Conservation (phyloP, 176 grass and related monocot genomes). For the Eleusine coracana region DNA sequence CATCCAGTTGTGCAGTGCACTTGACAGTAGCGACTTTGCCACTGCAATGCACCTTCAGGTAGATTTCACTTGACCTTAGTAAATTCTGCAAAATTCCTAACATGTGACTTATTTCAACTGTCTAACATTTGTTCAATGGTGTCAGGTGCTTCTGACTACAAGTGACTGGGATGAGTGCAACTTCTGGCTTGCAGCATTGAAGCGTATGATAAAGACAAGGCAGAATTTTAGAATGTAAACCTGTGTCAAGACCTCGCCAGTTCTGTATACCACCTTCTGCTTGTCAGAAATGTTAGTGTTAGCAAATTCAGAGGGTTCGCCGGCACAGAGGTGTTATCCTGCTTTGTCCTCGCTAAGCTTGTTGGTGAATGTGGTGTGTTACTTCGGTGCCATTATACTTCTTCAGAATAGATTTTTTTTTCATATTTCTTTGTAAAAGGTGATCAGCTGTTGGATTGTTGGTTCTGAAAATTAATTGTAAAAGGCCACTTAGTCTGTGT, state of each 20-base stretch:
- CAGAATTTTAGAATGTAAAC: slow-evolving; percentile 75
- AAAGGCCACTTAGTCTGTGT: background rate
- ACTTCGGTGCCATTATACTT: slow-evolving; percentile 27
- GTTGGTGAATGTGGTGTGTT: slow-evolving; percentile 44
- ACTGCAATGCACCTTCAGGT: slow-evolving; percentile 90
- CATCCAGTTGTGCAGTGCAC: slow-evolving; percentile 74
- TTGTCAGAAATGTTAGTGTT: slow-evolving; percentile 37
- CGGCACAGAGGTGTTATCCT: slow-evolving; percentile 34
- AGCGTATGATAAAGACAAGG: slow-evolving; percentile 91
- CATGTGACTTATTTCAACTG: background rate
- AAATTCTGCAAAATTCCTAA: background rate
- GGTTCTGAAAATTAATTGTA: slow-evolving; percentile 38
- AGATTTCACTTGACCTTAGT: background rate
- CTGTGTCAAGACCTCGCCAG: slow-evolving; percentile 34
- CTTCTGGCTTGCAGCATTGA: slow-evolving; percentile 92
- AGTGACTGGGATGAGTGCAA: slow-evolving; percentile 99
- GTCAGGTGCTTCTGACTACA: slow-evolving; percentile 77
- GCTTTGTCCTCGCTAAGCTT: slow-evolving; percentile 23
- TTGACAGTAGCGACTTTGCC: slow-evolving; percentile 77
- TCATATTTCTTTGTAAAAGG: slow-evolving; percentile 30
- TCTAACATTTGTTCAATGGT: slow-evolving; percentile 23
- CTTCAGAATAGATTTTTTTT: slow-evolving; percentile 45
- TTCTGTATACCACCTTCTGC: slow-evolving; percentile 57
- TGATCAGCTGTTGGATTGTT: slow-evolving; percentile 37
- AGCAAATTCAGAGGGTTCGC: slow-evolving; percentile 40